Base-by-base conservation (phyloP, 805 yeast species). In the Candida adriatica region DNA sequence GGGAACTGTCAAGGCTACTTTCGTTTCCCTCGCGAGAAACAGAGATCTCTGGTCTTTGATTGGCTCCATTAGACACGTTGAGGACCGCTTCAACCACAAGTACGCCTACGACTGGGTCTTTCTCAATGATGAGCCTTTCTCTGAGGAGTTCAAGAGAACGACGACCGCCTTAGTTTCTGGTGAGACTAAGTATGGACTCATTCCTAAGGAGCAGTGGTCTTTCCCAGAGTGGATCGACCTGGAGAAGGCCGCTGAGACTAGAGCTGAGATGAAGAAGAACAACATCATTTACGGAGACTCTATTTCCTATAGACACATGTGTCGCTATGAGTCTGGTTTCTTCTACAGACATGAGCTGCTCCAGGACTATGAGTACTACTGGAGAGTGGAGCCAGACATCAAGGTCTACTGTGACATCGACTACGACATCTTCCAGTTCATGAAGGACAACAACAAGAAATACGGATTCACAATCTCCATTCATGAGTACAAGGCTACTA, bases 101-200 rank as follows among this genome's bases (percentile, higher is more conserved):
- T 78, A 55, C 49, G 69, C 75, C 43, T 82, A 83, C 49, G 92
- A 83, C 53, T 83, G 87, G 85, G 78, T 81, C 3, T 83, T 84
- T 45, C 55, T 83, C 29, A 84, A 84, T 53, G 87, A 84, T 48
- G 70, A 63, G 39, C 73, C 70, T 3, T 84, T 84, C 53, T 51
- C 66, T 26, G 66, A 63, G 4, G 72, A 70, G 40, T 84, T 83
- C 53, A 67, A 61, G 35, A 49, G 56, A 17, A 53, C 61, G 16
- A 68, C 80, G 2, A 39, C 64, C 9, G 65, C 65, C 14, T 47
- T 66, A 10, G 70, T 78, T n/a, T 66, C 81, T 3, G 87, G 90
- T 23, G 55, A 49, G 5, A 71, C 75, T 22, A 66, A 68, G 34
- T 84, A 76, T 50, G 94, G 88, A 9, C 42, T 55, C 19, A 70